Evolutionary conservation across 768 basidiomycete species (phyloP).

Genomic region (Collybiopsis luxurians): DNA sequence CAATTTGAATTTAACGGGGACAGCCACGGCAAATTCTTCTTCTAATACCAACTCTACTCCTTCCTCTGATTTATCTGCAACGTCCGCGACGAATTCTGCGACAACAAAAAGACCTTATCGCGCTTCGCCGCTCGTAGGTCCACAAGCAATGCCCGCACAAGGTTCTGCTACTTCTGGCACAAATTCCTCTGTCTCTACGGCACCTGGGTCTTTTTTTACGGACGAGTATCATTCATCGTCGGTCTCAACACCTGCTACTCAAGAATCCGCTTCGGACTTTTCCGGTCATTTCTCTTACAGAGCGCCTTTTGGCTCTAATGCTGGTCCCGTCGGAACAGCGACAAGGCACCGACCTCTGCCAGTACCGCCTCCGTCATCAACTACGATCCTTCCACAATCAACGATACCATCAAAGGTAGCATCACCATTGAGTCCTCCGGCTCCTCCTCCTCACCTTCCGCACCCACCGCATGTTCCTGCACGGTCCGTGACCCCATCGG

Average conservation of each 20-base stretch:
- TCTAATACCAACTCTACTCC: background rate
- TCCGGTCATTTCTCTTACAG: background rate
- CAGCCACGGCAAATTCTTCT: background rate
- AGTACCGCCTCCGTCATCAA: constrained; percentile 3
- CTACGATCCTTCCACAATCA: background rate
- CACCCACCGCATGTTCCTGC: background rate
- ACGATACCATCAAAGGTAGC: background rate
- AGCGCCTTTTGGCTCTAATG: background rate
- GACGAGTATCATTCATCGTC: constrained; percentile 1
- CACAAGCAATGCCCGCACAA: background rate
- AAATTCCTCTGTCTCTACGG: background rate
- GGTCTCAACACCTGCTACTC: constrained; percentile 6
- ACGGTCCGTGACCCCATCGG: background rate
- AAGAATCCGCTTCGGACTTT: constrained; percentile 1
- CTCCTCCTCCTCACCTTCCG: background rate
- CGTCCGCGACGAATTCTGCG: background rate
- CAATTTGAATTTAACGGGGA: background rate
- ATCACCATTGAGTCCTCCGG: background rate
- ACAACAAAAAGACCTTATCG: background rate
- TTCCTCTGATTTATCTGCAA: background rate
- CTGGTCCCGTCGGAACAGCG: background rate
- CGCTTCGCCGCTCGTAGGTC: background rate
- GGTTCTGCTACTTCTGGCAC: background rate
- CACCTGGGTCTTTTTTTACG: background rate
- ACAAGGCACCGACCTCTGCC: constrained; percentile 1